Percentiles rank a stretch among this genome's conserved stretches.
These are phyloP conservation scores for Cutaneotrichosporon sp. DNA, from an alignment of 1,284 basidiomycete genomes.

Conservation along the genomic window DNA sequence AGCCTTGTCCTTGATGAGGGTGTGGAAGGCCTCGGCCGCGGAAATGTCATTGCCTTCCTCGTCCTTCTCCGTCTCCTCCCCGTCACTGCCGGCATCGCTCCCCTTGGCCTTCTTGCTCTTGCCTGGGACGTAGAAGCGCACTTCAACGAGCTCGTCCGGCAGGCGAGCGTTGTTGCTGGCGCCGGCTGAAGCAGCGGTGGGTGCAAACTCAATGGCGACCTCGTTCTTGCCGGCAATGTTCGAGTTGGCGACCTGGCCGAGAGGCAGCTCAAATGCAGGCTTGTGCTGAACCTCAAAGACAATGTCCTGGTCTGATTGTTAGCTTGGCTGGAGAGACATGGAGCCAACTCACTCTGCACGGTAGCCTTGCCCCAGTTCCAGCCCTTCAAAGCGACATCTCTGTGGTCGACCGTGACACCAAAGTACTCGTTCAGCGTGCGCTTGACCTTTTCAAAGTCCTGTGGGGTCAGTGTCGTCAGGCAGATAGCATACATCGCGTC, in stretches of 20 bases:
- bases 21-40: constrained; percentile 95
- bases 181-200: constrained; percentile 50
- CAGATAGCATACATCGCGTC: constrained; percentile 68
- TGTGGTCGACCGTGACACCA: constrained; percentile 76
- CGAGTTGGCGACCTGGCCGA: constrained; percentile 86
- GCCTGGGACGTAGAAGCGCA: constrained; percentile 94
- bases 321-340: constrained; percentile 7
- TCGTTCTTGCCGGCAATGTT: constrained; percentile 97
- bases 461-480: constrained; percentile 9
- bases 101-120: constrained; percentile 56
- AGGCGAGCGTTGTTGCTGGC: constrained; percentile 53
- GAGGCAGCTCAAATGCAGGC: constrained; percentile 86
- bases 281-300: constrained; percentile 88
- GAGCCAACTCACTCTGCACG: constrained; percentile 70
- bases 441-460: constrained; percentile 80
- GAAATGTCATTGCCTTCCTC: constrained; percentile 62
- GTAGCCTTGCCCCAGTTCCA: constrained; percentile 99
- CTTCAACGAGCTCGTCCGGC: constrained; percentile 87
- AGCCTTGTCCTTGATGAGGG: constrained; percentile 92
- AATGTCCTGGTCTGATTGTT: constrained; percentile 71
- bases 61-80: constrained; percentile 54
- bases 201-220: constrained; percentile 91
- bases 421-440: constrained; percentile 81
- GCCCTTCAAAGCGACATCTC: constrained; percentile 85
- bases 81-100: constrained; percentile 68